Conservation (phyloP, 345 rosid species). For the Gossypium sturtianum region DNA sequence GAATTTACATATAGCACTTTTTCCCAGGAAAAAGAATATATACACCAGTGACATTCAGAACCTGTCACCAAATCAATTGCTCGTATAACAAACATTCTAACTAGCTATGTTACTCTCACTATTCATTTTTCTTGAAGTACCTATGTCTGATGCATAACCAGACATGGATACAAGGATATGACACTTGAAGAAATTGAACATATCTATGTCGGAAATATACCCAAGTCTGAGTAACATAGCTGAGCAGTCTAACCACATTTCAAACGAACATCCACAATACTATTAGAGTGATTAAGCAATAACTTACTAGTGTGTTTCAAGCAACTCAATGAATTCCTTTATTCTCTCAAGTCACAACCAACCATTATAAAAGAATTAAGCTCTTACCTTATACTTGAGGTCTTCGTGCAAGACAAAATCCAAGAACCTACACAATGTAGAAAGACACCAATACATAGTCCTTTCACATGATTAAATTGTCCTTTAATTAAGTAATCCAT, state of each 20-base stretch:
- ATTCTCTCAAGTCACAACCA: not conserved
- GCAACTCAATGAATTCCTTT: not conserved
- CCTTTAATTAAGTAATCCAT: constrained; percentile 5
- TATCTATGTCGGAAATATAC: not conserved
- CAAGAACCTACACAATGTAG: not conserved
- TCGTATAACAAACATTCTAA: not conserved
- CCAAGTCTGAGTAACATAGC: not conserved
- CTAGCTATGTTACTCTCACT: not conserved
- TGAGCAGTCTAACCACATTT: not conserved
- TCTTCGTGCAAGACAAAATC: not conserved
- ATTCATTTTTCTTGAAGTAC: not conserved
- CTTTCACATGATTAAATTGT: not conserved
- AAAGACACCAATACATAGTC: not conserved
- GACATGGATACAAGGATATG: not conserved
- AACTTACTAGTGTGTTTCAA: constrained; percentile 7
- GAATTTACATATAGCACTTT: not conserved
- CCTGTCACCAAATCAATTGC: constrained; percentile 16
- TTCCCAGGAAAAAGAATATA: not conserved
- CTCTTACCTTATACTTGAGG: constrained; percentile 3
- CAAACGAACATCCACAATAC: not conserved
- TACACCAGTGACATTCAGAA: not conserved
- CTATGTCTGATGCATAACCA: not conserved
- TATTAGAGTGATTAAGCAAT: constrained; percentile 11
- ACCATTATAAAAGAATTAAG: not conserved
- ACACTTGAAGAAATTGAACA: not conserved